Base-by-base conservation (phyloP, 768 basidiomycete genomes). In the Termitomyces sp. region DNA sequence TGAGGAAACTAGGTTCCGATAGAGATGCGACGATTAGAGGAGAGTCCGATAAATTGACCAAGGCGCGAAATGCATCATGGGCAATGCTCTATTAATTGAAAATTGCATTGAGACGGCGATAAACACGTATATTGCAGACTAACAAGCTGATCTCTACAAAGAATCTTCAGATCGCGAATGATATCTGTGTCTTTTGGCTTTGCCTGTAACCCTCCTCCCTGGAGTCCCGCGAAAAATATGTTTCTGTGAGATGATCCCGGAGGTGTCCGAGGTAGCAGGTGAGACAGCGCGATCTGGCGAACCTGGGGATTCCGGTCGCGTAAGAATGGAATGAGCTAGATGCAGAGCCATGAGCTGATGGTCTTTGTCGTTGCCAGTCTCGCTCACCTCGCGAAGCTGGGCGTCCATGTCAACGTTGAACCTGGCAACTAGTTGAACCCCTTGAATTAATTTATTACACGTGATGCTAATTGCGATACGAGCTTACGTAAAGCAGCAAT, bases 41-140 rank as follows among this genome's bases (percentile, higher is more conserved):
- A 32, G 89, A 89, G 72, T 95, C 95, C 3, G 94, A 91, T 34
- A 98, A 81, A 74, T 98, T 98, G 69, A 98, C 87, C 50, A 98
- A 79, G 2, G 95, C 94, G 60, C 91, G 86, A 70, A 98, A 90
- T 3, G 96, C 96, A 76, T 97, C 95, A 65, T 98, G 96, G 1
- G 96, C 92, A 51, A 93, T 84, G 56, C 86, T 84, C 93, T 97
- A 65, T 13, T 30, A 52, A 42, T 32, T 34, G 36, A 39, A n/a
- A 59, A 57, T 69, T 48, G 66, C 61, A 47, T 42, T 30, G 20
- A 26, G 42, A 58, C 5, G 22, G 10, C 26, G 37, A 33, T 26
- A 61, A 32, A 53, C 42, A 26, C 26, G 55, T 32, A 40, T 40
- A 59, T 27, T 1, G 39, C 44, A 33, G 37, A 53, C 82, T 49